A percentile compares a stretch with the other conserved stretches of the same genome.
phyloP scores from a whole-genome alignment of 1,139 yeast species.

The Candida labiduridarum region DNA sequence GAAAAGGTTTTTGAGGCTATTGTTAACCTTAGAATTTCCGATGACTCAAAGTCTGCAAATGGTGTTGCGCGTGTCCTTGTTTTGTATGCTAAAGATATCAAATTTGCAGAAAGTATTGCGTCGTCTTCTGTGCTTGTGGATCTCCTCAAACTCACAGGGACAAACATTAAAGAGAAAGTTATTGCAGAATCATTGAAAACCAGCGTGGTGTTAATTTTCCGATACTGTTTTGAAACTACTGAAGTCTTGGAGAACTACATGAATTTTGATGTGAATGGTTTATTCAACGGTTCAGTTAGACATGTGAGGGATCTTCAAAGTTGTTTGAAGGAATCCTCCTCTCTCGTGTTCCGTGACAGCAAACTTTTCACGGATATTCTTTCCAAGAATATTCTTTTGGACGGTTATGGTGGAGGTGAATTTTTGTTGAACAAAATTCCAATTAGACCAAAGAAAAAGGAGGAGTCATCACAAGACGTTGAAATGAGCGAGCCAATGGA shows the following conservation, averaged over 20 bases:
- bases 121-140: constrained; percentile 38
- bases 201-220: constrained; percentile 44
- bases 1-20: constrained; percentile 40
- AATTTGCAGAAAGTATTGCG: constrained; percentile 40
- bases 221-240: constrained; percentile 71
- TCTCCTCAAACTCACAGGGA: constrained; percentile 18
- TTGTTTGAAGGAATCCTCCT: constrained; percentile 56
- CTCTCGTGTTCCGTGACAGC: constrained; percentile 63
- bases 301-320: constrained; percentile 49
- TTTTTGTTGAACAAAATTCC: constrained; percentile 20
- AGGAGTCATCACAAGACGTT: constrained; percentile 28
- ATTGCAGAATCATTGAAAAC: constrained; percentile 18
- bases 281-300: constrained; percentile 27
- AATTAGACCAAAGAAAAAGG: constrained; percentile 19
- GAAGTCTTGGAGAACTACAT: constrained; percentile 53
- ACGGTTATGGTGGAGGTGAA: constrained; percentile 43
- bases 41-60: constrained; percentile 12
- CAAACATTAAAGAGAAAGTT: constrained; percentile 9
- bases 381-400: constrained; percentile 50
- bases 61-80: constrained; percentile 34
- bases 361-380: constrained; percentile 55
- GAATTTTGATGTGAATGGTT: constrained; percentile 46
- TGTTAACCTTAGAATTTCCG: constrained; percentile 3
- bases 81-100: constrained; percentile 51
- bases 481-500: constrained; percentile 27